Percentiles rank a stretch among this genome's conserved stretches.
Conservation (phyloP, 2,329 filamentous ascomycete genomes). For the Beauveria varroae region DNA sequence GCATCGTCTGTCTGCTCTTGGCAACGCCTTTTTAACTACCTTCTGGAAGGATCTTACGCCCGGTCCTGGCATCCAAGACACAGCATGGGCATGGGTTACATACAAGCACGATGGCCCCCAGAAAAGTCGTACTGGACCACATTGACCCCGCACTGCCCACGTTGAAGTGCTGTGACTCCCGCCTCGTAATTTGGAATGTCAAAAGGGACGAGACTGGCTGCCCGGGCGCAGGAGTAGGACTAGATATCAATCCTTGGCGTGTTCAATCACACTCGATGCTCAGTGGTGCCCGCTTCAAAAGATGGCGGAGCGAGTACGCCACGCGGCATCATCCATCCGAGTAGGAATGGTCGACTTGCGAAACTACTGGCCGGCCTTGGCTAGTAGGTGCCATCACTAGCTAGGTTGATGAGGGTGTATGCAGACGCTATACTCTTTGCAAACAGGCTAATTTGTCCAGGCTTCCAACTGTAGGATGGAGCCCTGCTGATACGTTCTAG, state of each 20-base stretch:
- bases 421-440: neutral
- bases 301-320: neutral
- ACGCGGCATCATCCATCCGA: constrained; percentile 9
- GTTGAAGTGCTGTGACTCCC: neutral
- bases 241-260: neutral
- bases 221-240: neutral
- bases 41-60: neutral
- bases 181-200: too few species aligned
- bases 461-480: neutral
- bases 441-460: neutral
- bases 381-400: neutral
- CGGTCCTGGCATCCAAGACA: neutral
- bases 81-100: too few species aligned
- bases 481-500: neutral
- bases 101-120: neutral
- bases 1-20: neutral
- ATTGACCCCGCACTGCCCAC: neutral
- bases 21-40: neutral
- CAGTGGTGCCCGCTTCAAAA: constrained; percentile 5
- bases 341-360: neutral
- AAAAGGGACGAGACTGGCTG: neutral
- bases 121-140: neutral
- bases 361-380: neutral
- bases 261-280: neutral
- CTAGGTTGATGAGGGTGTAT: neutral